Evolutionary conservation across 2,329 filamentous ascomycete genomes (phyloP).

Genomic region (Epicoccum nigrum): DNA sequence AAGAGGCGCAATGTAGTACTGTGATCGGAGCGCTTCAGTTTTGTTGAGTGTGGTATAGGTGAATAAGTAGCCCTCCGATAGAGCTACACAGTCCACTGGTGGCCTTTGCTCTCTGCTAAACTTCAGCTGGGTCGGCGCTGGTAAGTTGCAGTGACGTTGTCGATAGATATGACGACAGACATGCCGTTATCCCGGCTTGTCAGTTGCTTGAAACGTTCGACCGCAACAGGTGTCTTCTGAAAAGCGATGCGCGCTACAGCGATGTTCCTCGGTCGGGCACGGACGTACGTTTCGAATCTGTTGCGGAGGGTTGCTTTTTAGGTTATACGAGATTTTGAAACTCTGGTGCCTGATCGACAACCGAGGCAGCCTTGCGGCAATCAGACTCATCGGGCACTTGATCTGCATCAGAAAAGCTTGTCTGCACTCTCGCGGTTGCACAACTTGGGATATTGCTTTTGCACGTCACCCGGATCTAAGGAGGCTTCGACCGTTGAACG

Average conservation of each 20-base stretch:
- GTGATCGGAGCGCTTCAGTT: too few relatives aligned
- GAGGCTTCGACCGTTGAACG: neutral
- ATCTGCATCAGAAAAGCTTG: neutral
- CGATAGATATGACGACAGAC: neutral
- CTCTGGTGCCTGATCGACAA: neutral
- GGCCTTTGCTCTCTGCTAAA: too few relatives aligned
- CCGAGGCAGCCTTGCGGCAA: slow-evolving; percentile 5
- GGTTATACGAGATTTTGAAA: slow-evolving; percentile 9
- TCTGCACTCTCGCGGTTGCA: neutral
- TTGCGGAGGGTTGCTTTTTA: slow-evolving; percentile 1
- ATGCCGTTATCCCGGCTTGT: neutral
- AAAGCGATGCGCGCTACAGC: neutral
- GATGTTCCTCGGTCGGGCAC: slow-evolving; percentile 2
- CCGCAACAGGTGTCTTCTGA: neutral
- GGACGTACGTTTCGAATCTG: slow-evolving; percentile 2
- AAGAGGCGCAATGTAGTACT: too few relatives aligned
- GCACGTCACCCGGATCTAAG: neutral
- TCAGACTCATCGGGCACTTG: neutral
- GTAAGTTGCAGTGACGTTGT: too few relatives aligned
- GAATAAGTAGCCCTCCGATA: too few relatives aligned
- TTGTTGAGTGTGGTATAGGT: too few relatives aligned
- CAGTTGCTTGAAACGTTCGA: neutral
- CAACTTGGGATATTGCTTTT: neutral
- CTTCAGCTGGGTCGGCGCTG: too few relatives aligned
- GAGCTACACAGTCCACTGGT: too few relatives aligned